Percentiles rank a stretch among this genome's conserved stretches.
Evolutionary conservation across 192 early-diverging fungal species (phyloP).

Genomic region (Coemansia guatemalensis): DNA sequence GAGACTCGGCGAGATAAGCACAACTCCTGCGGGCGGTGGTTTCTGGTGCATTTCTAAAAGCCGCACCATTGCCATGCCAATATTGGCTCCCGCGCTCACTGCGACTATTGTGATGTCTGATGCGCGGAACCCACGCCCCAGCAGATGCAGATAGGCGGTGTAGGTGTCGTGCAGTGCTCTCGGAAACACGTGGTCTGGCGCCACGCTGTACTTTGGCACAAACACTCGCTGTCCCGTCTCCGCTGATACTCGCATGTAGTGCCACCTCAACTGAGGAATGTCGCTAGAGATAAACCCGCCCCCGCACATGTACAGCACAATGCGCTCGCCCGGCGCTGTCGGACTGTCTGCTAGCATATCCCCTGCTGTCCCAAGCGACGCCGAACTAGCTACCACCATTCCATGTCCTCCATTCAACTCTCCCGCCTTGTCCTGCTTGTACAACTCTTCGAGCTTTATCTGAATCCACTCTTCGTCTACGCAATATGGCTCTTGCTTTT

Average conservation of each 20-base stretch:
- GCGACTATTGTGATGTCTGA: conserved; percentile 13
- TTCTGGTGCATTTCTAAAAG: conserved; percentile 4
- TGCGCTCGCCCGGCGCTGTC: conserved; percentile 12
- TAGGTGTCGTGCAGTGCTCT: conserved; percentile 29
- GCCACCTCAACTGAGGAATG: conserved; percentile 4
- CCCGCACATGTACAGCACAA: conserved; percentile 18
- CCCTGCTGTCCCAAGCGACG: not conserved
- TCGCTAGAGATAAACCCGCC: conserved; percentile 27
- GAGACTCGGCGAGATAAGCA: conserved; percentile 12
- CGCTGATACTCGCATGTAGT: conserved; percentile 18
- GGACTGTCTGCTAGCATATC: conserved; percentile 5
- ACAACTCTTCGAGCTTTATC: conserved; percentile 4
- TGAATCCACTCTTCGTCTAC: conserved; percentile 1
- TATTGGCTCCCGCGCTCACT: conserved; percentile 27
- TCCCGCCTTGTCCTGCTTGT: conserved; percentile 7
- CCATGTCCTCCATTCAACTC: conserved; percentile 1
- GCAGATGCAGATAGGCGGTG: conserved; percentile 13
- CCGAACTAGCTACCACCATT: conserved; percentile 18
- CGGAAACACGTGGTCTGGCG: conserved; percentile 24
- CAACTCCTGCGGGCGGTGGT: not conserved
- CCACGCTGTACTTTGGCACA: conserved; percentile 23
- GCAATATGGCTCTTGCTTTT: conserved; percentile 16
- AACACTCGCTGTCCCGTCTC: conserved; percentile 27
- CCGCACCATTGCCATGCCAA: conserved; percentile 14
- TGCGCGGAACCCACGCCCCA: conserved; percentile 16